Evolutionary conservation across 129 eudicot genomes (phyloP), one percentile per base, ranked within the genome.

Genomic region (Tagetes patula): DNA sequence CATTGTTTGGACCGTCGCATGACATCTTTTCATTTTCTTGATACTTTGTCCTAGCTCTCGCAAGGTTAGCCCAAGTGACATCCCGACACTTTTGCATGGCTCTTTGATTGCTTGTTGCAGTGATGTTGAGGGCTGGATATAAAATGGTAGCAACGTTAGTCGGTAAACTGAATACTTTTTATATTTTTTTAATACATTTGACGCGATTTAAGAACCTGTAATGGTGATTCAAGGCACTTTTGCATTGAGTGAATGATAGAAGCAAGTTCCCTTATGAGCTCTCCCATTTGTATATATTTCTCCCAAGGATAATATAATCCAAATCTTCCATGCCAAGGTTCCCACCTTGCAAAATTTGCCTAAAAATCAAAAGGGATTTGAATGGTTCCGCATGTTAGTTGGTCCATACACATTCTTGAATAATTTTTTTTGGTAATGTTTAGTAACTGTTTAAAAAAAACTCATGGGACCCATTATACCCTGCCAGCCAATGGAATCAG

Each of bases 291-390:
- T 45, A 92, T 42, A 69, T 92, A 89, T 76, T 85, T 92, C n/a
- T 81, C 86, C 96, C 96, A 92, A 7, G 97, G 97, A 87, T 92
- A 80, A 39, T 52, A 53, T 0, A 86, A 58, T 55, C 97, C 96
- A 70, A 92, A 92, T 60, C 84, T 92, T 43, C 97, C 96, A 75
- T 92, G 97, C 97, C 97, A 89, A 3, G 96, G 97, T 82, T 92
- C 97, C 97, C 97, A 92, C 71, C 68, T 86, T 59, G 97, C 96
- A 32, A 77, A 84, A 77, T 92, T 89, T 43, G 96, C 94, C 96
- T 89, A 67, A 81, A 78, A 76, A 54, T 43, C 49, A n/a, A 75
- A 75, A 10, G 12, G 32, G 46, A 34, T 73, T 8, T 73, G n/a
- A 58, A 12, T 31, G 41, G 40, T 58, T 72, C 12, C 39, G 56